These are phyloP conservation scores for Hibiscus syriacus DNA, from an alignment of 345 rosid species.

Conservation along the genomic window DNA sequence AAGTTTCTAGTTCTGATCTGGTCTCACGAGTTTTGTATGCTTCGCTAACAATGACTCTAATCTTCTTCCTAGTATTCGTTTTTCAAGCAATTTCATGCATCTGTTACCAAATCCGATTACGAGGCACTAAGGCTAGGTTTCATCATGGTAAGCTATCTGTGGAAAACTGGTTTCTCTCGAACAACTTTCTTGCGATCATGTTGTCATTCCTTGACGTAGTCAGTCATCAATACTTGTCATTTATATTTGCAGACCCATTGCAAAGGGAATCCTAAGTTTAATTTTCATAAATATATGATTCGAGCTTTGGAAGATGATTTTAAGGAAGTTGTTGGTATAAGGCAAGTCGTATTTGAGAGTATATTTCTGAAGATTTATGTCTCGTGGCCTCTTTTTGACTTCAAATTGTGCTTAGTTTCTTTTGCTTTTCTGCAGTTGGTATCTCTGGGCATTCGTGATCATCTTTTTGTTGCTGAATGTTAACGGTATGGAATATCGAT, in stretches of 20 bases:
- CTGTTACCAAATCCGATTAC: slow-evolving; percentile 81
- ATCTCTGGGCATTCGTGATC: slow-evolving; percentile 86
- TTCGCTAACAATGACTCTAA: neutral
- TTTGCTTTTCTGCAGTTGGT: slow-evolving; percentile 68
- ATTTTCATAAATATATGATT: slow-evolving; percentile 90
- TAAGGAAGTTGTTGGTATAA: slow-evolving; percentile 87
- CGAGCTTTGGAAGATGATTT: slow-evolving; percentile 97
- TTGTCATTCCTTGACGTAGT: too few species aligned
- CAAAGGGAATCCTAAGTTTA: slow-evolving; percentile 57
- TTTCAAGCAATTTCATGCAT: slow-evolving; percentile 82
- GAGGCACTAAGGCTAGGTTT: slow-evolving; percentile 76
- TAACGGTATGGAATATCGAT: slow-evolving; percentile 41
- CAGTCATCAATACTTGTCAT: neutral
- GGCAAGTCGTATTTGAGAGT: slow-evolving; percentile 24
- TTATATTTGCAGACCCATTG: slow-evolving; percentile 54
- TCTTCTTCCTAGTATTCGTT: slow-evolving; percentile 43
- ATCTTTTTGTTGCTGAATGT: slow-evolving; percentile 79
- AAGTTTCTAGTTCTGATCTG: neutral
- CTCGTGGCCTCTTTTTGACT: neutral
- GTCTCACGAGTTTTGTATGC: neutral
- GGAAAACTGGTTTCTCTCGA: neutral
- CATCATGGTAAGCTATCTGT: slow-evolving; percentile 49
- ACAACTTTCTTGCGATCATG: too few species aligned
- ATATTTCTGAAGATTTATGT: neutral
- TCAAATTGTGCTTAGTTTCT: slow-evolving; percentile 4